Evolutionary conservation across 129 eudicot species (phyloP).

Genomic region (Flaveria trinervia): DNA sequence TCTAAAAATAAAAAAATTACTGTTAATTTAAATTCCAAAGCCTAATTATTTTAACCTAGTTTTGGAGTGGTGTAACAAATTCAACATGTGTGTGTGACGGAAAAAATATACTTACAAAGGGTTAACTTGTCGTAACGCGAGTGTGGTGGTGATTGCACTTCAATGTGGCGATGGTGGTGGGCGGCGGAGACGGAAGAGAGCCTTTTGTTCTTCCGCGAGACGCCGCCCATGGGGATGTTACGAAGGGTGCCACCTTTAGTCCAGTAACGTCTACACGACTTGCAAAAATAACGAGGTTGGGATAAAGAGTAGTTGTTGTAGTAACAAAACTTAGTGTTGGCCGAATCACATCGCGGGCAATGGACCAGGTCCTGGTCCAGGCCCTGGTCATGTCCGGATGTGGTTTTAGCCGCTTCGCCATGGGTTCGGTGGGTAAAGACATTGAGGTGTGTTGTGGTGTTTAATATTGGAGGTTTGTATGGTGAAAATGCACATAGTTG

Average conservation of each 20-base stretch:
- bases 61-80: too few relatives aligned
- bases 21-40: too few relatives aligned
- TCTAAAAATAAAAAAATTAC: too few relatives aligned
- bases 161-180: neutral
- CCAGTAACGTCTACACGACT: slow-evolving; percentile 90
- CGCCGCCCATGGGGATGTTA: slow-evolving; percentile 94
- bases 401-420: slow-evolving; percentile 5
- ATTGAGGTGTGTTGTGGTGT: slow-evolving; percentile 4
- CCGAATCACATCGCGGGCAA: slow-evolving; percentile 89
- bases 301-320: slow-evolving; percentile 95
- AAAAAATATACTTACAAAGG: neutral
- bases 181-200: slow-evolving; percentile 19
- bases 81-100: too few relatives aligned
- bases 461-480: neutral
- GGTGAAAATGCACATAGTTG: neutral
- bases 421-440: neutral
- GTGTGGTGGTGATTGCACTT: neutral
- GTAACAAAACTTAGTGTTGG: slow-evolving; percentile 91
- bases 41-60: too few relatives aligned
- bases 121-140: neutral
- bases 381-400: slow-evolving; percentile 31
- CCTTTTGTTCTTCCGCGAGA: slow-evolving; percentile 68
- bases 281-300: slow-evolving; percentile 91
- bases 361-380: slow-evolving; percentile 54
- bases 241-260: slow-evolving; percentile 94